Evolutionary conservation across 2,329 filamentous ascomycete species (phyloP).

Genomic region (Karstenula rhodostoma): DNA sequence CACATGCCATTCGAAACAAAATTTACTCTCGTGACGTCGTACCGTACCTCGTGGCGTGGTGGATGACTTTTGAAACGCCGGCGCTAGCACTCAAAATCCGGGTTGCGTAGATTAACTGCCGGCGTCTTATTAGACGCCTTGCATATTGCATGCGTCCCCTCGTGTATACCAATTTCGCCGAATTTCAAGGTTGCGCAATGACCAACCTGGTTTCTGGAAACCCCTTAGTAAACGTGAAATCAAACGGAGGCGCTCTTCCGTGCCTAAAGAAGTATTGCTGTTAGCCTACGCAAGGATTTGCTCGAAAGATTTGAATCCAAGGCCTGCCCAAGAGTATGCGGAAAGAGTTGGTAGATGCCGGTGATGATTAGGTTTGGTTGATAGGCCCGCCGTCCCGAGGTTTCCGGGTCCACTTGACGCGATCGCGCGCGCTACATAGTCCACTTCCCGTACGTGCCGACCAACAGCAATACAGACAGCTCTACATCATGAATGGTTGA

Average conservation of each 20-base stretch:
- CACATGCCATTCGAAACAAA: slow-evolving; percentile 12
- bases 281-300: not conserved
- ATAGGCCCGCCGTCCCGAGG: slow-evolving; percentile 5
- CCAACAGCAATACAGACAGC: not conserved
- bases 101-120: slow-evolving; percentile 9
- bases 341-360: not conserved
- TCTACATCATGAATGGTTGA: not conserved
- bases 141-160: slow-evolving; percentile 27
- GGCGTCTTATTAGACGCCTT: slow-evolving; percentile 12
- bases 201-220: slow-evolving; percentile 22
- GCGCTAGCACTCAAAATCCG: not conserved
- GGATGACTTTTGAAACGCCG: slow-evolving; percentile 5
- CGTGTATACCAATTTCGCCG: slow-evolving; percentile 7
- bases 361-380: not conserved
- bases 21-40: slow-evolving; percentile 13
- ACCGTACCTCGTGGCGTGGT: not conserved
- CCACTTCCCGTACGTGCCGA: not conserved
- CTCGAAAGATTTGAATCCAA: not conserved
- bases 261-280: slow-evolving; percentile 17
- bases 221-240: not conserved
- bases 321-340: not conserved
- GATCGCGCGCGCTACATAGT: not conserved
- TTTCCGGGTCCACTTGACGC: not conserved
- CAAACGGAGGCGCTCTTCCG: slow-evolving; percentile 14
- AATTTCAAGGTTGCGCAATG: slow-evolving; percentile 15